phyloP scores from a whole-genome alignment of 2,329 filamentous ascomycete genomes.

The Monascus ruber region DNA sequence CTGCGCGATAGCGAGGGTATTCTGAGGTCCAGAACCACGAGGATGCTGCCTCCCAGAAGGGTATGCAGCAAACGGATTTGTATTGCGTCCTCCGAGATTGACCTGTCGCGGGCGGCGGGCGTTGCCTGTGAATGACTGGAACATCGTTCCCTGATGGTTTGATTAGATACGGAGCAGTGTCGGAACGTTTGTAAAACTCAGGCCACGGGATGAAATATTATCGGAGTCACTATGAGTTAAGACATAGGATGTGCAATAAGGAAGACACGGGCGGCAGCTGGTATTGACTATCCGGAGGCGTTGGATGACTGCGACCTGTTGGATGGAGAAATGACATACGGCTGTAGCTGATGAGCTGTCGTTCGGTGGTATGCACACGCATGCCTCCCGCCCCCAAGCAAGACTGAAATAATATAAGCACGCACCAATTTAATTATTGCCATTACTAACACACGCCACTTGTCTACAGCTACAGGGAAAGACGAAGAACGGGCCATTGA shows the following conservation, averaged over 20 bases:
- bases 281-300: slow-evolving; percentile 1
- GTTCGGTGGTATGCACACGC: background rate
- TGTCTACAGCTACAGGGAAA: too few species aligned
- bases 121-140: slow-evolving; percentile 80
- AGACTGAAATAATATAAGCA: background rate
- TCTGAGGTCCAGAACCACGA: slow-evolving; percentile 53
- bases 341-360: too few species aligned
- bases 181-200: background rate
- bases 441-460: too few species aligned
- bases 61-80: slow-evolving; percentile 62
- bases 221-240: too few species aligned
- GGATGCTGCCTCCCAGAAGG: slow-evolving; percentile 48
- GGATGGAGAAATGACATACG: too few species aligned
- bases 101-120: slow-evolving; percentile 80
- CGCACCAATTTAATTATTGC: too few species aligned
- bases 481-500: too few species aligned
- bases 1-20: slow-evolving; percentile 73
- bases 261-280: background rate
- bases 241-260: too few species aligned
- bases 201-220: background rate
- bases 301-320: background rate
- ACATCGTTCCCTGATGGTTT: slow-evolving; percentile 47
- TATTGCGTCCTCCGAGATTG: slow-evolving; percentile 76
- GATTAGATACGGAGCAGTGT: background rate
- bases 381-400: background rate